Evolutionary conservation across 2,329 filamentous ascomycete genomes (phyloP), one percentile per base, ranked within the genome.

Genomic region (Fusarium kyushuense): DNA sequence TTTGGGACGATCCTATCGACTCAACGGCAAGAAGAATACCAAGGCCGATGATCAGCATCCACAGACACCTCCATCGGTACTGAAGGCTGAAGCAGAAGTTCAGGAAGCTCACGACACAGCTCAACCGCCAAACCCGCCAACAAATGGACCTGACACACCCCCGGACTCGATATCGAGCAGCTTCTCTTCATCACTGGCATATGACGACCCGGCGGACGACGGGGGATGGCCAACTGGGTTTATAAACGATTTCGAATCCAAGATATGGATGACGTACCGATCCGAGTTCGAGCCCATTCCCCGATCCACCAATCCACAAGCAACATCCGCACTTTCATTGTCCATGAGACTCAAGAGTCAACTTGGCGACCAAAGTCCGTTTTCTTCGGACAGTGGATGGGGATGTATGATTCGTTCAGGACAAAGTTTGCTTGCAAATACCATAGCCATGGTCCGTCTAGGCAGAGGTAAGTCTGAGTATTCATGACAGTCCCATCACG

Each of bases 361-460:
- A 74, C 82, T 98, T 8, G 86, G 88, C 13, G 93, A 97, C 48
- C 88, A 92, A 58, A 85, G 85, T 27, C 94, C 92, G 6, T 99
- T 98, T 79, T 92, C 93, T 13, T 95, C 93, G 3, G 96, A 99
- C 77, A 94, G 93, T 12, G 96, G 96, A 52, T 99, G 96, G 94
- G 96, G 96, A 0, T 99, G 96, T 76, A 99, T 99, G 96, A 98
- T 99, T 72, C 86, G 96, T 62, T 97, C 95, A 8, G 96, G 96
- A 5, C 96, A 99, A 81, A 95, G 93, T 74, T 84, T 99, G 27
- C 83, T 99, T 41, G 95, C 95, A 43, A 99, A 98, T 79, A 86
- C 95, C 2, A 84, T 98, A 72, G 81, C 88, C 19, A 85, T 92
- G 56, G 81, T 94, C 47, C 84, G 86, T 38, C 81, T 97, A 23